Evolutionary conservation across 495 filamentous ascomycete genomes (phyloP).

Genomic region (Thozetella sp.): DNA sequence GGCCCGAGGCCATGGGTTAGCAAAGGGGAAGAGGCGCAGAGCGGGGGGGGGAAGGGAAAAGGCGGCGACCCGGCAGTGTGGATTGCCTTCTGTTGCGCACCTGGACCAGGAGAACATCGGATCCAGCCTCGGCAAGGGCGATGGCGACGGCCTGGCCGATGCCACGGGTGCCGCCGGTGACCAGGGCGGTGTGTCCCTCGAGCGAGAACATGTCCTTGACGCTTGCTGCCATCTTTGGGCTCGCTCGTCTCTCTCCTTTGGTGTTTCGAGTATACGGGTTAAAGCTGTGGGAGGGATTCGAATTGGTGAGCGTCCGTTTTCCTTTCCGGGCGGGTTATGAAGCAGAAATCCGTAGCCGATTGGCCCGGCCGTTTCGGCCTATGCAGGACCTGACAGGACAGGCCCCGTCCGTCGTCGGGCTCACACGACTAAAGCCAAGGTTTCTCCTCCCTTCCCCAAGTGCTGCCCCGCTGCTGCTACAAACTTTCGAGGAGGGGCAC

Average conservation of each 20-base stretch:
- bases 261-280: too few relatives aligned
- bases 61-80: background rate
- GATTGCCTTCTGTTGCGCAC: conserved; percentile 22
- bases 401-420: too few relatives aligned
- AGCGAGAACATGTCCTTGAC: conserved; percentile 49
- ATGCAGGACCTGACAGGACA: too few relatives aligned
- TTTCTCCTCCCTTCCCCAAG: too few relatives aligned
- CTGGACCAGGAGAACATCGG: conserved; percentile 77
- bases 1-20: background rate
- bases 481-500: too few relatives aligned
- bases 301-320: too few relatives aligned
- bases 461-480: too few relatives aligned
- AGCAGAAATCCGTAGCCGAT: background rate
- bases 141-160: conserved; percentile 86
- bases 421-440: too few relatives aligned
- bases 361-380: too few relatives aligned
- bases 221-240: conserved; percentile 8
- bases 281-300: too few relatives aligned
- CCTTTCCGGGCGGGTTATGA: background rate
- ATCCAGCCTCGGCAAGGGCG: conserved; percentile 80
- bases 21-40: background rate
- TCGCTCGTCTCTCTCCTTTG: background rate
- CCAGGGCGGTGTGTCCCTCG: conserved; percentile 72
- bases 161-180: conserved; percentile 87
- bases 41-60: background rate